Percentiles rank a stretch among this genome's conserved stretches.
Conservation (phyloP, 331 rosid genomes). For the Quercus phellos region DNA sequence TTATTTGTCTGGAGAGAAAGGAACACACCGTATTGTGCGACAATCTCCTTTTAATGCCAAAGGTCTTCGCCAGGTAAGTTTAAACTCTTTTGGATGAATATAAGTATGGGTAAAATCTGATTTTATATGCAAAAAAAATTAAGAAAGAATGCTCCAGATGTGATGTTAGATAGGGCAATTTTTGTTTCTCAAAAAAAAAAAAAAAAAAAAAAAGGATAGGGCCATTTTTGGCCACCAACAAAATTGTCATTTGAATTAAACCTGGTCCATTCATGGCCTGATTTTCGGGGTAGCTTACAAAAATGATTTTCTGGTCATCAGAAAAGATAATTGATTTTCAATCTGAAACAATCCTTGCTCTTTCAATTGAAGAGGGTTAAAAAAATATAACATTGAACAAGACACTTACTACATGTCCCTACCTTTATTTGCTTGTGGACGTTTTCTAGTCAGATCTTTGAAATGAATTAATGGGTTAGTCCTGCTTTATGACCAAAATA, state of each 20-base stretch:
- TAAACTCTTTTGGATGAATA: slow-evolving; percentile 1
- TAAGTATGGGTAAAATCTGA: background rate
- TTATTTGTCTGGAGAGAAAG: slow-evolving; percentile 94
- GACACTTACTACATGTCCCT: background rate
- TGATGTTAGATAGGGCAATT: too few relatives aligned
- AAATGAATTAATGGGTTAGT: background rate
- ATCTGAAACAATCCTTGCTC: background rate
- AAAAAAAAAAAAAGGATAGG: too few relatives aligned
- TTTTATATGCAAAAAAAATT: background rate
- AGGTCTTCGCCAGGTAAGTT: slow-evolving; percentile 92
- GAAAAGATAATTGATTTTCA: background rate
- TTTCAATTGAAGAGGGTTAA: background rate
- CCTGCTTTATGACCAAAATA: background rate
- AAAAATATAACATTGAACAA: background rate
- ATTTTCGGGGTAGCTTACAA: background rate
- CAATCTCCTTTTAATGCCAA: slow-evolving; percentile 94
- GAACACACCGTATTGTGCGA: slow-evolving; percentile 88
- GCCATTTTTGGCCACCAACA: background rate
- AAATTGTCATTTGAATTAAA: background rate
- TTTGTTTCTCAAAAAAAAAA: too few relatives aligned
- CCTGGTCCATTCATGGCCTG: background rate
- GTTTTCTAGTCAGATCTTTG: too few relatives aligned
- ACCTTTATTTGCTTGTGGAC: too few relatives aligned
- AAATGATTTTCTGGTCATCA: background rate
- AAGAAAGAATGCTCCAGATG: background rate